A percentile compares a stretch with the other conserved stretches of the same genome.
Evolutionary conservation across 2,329 filamentous ascomycete genomes (phyloP).

Genomic region (Colletotrichum chrysophilum): DNA sequence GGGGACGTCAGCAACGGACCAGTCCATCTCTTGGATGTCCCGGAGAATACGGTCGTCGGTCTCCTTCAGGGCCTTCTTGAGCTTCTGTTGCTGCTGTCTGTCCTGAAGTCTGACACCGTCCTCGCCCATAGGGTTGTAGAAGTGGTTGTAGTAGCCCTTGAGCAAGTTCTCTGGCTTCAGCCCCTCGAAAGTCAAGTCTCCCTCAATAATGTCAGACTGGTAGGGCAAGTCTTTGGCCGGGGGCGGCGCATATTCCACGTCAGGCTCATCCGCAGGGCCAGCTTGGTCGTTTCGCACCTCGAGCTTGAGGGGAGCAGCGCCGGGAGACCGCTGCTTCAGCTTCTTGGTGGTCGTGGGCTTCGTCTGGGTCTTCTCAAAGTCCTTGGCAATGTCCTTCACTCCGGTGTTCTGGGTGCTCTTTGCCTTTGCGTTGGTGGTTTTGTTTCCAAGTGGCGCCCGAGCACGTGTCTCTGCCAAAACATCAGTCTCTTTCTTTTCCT

Average conservation of each 20-base stretch:
- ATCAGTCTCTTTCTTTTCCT: background rate
- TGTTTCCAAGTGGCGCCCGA: constrained; percentile 86
- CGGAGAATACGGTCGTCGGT: constrained; percentile 72
- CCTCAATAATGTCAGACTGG: constrained; percentile 70
- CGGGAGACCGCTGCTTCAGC: constrained; percentile 60
- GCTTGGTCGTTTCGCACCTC: constrained; percentile 62
- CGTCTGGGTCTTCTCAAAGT: constrained; percentile 66
- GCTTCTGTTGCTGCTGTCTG: constrained; percentile 61
- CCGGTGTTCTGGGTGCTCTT: constrained; percentile 69
- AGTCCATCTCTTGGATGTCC: constrained; percentile 67
- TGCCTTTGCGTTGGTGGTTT: constrained; percentile 94
- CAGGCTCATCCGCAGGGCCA: constrained; percentile 62
- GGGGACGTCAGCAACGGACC: constrained; percentile 62
- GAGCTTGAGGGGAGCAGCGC: constrained; percentile 63
- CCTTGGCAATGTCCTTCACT: constrained; percentile 63
- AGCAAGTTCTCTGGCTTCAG: constrained; percentile 64
- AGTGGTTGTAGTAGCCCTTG: constrained; percentile 66
- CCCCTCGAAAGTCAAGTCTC: constrained; percentile 59
- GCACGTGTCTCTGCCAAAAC: constrained; percentile 61
- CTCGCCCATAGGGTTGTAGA: constrained; percentile 68
- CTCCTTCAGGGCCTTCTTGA: constrained; percentile 55
- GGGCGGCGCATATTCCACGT: constrained; percentile 90
- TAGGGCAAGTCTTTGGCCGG: constrained; percentile 70
- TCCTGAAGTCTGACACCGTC: constrained; percentile 69
- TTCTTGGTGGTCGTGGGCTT: constrained; percentile 66